phyloP scores from a whole-genome alignment of 164 flowering plant species.

The Berberis thunbergii region DNA sequence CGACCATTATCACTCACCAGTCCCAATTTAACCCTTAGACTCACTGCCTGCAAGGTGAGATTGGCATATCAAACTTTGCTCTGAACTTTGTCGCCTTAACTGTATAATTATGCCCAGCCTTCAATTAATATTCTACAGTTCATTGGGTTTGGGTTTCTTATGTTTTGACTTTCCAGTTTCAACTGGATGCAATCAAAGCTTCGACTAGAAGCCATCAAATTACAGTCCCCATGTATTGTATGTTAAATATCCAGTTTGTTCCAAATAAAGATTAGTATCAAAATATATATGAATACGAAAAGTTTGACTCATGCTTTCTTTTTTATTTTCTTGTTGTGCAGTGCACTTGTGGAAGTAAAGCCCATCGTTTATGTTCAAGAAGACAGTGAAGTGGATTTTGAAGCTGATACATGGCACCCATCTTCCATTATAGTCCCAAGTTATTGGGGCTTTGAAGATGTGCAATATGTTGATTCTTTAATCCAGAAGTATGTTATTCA shows the following conservation, averaged over 20 bases:
- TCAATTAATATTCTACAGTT: not conserved
- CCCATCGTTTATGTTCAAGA: constrained; percentile 58
- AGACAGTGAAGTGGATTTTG: constrained; percentile 19
- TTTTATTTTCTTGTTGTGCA: constrained; percentile 22
- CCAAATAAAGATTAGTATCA: too few relatives aligned
- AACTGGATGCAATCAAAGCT: too few relatives aligned
- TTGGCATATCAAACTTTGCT: too few relatives aligned
- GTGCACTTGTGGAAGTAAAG: constrained; percentile 88
- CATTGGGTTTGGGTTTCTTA: not conserved
- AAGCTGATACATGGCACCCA: constrained; percentile 16
- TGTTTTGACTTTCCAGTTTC: too few relatives aligned
- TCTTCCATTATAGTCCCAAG: constrained; percentile 5
- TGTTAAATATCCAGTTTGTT: too few relatives aligned
- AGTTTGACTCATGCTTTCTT: not conserved
- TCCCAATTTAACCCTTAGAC: too few relatives aligned
- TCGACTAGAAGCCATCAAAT: too few relatives aligned
- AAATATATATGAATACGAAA: too few relatives aligned
- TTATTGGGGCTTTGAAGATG: constrained; percentile 54
- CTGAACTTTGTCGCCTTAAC: too few relatives aligned
- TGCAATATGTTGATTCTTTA: constrained; percentile 59
- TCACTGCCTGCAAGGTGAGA: too few relatives aligned
- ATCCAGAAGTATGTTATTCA: constrained; percentile 46
- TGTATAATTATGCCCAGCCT: not conserved
- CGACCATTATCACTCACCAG: too few relatives aligned
- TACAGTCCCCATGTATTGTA: too few relatives aligned